Evolutionary conservation across 768 basidiomycete species (phyloP), one percentile per base, ranked within the genome.

Genomic region (Calocybe indica): DNA sequence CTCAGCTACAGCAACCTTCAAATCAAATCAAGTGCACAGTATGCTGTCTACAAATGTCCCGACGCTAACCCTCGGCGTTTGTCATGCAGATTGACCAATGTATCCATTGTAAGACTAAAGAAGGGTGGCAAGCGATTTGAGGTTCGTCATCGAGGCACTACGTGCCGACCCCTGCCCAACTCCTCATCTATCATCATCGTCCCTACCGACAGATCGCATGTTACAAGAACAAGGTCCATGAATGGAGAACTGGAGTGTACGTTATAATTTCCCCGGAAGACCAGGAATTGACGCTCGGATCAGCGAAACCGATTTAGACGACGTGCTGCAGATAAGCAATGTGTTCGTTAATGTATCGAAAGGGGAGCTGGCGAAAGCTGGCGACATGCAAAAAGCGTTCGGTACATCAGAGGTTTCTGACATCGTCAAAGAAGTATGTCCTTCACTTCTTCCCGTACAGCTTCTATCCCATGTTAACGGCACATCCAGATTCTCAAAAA

Each of bases 221-320:
- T 67, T 99, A 98, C 74, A 95, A 97, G 75, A 99, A 99, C 69
- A 97, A 97, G 68, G 96, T 99, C 28, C 91, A 94, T 57, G 94
- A 96, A 64, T 99, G 85, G 81, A 74, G 96, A 49, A 91, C 79
- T 49, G 93, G 93, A 52, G 88, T 95, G 84, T 91, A 66, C 62
- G 84, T 72, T 29, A 13, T 47, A 28, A 5, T 6, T 32, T 22
- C 22, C 36, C 39, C 33, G n/a, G 7, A 41, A 30, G 31, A 7
- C 30, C 32, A 38, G 7, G 15, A 50, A 30, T 44, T 46, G 38
- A 51, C 4, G 38, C 31, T 37, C 14, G 32, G 42, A 33, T 42
- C 57, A 92, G 90, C 28, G 94, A 98, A 74, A 92, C 88, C 30
- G 85, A 88, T 68, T 68, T 98, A 31, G 91, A 95, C 58, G 96